Evolutionary conservation across 352 stramenopile genomes (phyloP).

Genomic region (Pythium coloratum): DNA sequence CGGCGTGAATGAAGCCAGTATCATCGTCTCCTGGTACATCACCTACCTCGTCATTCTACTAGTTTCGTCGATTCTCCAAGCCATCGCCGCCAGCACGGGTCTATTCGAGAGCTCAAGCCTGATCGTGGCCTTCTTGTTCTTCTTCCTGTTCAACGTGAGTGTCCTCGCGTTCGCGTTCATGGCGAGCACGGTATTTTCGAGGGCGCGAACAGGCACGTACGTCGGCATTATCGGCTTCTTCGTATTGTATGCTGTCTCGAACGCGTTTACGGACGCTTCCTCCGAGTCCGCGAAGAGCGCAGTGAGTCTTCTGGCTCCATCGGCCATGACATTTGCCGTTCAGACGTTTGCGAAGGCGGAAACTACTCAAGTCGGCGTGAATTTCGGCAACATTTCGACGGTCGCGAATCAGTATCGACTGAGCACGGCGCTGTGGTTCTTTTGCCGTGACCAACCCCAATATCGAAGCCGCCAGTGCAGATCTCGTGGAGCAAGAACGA

Average conservation of each 20-base stretch:
- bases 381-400: conserved; percentile 38
- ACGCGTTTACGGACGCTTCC: conserved; percentile 25
- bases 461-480: conserved; percentile 28
- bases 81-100: conserved; percentile 37
- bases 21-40: conserved; percentile 77
- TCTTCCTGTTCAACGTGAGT: conserved; percentile 37
- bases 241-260: conserved; percentile 30
- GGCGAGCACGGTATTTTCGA: conserved; percentile 37
- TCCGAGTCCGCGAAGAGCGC: conserved; percentile 35
- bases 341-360: conserved; percentile 46
- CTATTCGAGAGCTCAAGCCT: conserved; percentile 28
- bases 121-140: conserved; percentile 34
- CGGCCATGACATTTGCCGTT: conserved; percentile 48
- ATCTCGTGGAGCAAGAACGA: conserved; percentile 29
- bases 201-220: conserved; percentile 65
- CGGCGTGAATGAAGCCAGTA: conserved; percentile 78
- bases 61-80: conserved; percentile 54
- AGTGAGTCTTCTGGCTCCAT: conserved; percentile 38
- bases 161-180: conserved; percentile 36
- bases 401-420: conserved; percentile 59
- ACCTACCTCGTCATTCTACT: conserved; percentile 86
- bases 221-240: conserved; percentile 39
- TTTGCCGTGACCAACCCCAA: conserved; percentile 37
- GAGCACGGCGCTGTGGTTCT: conserved; percentile 56
- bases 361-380: conserved; percentile 39